phyloP scores from a whole-genome alignment of 208 protist species.

The Leishmania braziliensis region DNA sequence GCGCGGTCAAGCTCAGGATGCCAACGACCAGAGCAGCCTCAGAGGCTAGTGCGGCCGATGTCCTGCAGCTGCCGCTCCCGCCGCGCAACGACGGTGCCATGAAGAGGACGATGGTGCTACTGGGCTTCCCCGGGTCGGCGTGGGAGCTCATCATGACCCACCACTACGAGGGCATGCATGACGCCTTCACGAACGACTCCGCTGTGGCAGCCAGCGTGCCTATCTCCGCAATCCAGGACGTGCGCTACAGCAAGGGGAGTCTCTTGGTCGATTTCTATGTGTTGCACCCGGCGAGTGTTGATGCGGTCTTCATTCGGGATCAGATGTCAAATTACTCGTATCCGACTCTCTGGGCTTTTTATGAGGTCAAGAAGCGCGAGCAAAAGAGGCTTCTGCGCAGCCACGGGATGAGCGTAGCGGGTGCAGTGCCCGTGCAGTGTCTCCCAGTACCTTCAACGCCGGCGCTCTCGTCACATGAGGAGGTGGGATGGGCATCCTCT shows the following conservation, averaged over 20 bases:
- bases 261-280: constrained; percentile 36
- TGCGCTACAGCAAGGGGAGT: constrained; percentile 32
- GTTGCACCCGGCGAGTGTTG: constrained; percentile 20
- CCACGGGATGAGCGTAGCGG: not conserved
- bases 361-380: constrained; percentile 35
- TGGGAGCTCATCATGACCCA: constrained; percentile 35
- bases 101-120: constrained; percentile 34
- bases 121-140: constrained; percentile 31
- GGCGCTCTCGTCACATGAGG: constrained; percentile 24
- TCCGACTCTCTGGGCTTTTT: constrained; percentile 26
- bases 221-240: constrained; percentile 27
- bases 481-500: constrained; percentile 19
- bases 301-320: constrained; percentile 19
- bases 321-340: constrained; percentile 30
- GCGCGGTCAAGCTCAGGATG: not conserved
- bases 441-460: not conserved
- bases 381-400: constrained; percentile 23
- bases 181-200: constrained; percentile 30
- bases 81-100: constrained; percentile 20
- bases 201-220: constrained; percentile 19
- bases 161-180: constrained; percentile 38
- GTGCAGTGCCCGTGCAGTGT: not conserved
- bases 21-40: not conserved
- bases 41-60: not conserved
- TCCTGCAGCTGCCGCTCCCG: not conserved